Evolutionary conservation across 352 stramenopile genomes (phyloP), one percentile per base, ranked within the genome.

Genomic region (Peronospora belbahrii): DNA sequence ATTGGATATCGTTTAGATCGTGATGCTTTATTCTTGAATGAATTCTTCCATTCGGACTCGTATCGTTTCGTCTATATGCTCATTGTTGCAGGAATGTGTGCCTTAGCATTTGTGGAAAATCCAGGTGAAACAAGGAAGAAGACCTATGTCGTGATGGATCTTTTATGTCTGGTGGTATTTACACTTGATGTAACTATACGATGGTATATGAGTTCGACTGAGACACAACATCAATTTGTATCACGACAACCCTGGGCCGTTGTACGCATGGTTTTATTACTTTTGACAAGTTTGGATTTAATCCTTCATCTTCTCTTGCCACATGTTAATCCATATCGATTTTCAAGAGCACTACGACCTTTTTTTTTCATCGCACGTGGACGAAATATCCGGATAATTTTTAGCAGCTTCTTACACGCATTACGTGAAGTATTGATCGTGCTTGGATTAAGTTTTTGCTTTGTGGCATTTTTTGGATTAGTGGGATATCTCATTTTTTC

Each of bases 311-410:
- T 75, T 23, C 30, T 70, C 5, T 67, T 78, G 15, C 73, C 74
- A n/a, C 24, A 14, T 1, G 51, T 62, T 18, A 85, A 85, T 37
- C 73, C 74, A 34, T 75, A 84, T 50, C 62, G 76, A 1, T 87
- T 77, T 46, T 84, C 76, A 13, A 65, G 76, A 34, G 74, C 76
- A 2, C 39, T 91, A 22, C 56, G 80, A 3, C 80, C 80, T 4
- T 91, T 88, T 48, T 86, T 91, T 42, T 74, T 91, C 54, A 87
- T 91, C 41, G 69, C 74, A 8, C 59, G 80, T 24, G 71, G 80
- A 7, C 67, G 80, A 41, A 91, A 91, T 42, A 83, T 91, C 23
- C 80, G 80, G 35, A 83, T 91, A 36, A 88, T 91, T 42, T 91
- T 91, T 45, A 81, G 69, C 22, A 91, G 80, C 38, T 88, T 80